phyloP scores from a whole-genome alignment of 352 stramenopile species.

The Phytophthora idaei region DNA sequence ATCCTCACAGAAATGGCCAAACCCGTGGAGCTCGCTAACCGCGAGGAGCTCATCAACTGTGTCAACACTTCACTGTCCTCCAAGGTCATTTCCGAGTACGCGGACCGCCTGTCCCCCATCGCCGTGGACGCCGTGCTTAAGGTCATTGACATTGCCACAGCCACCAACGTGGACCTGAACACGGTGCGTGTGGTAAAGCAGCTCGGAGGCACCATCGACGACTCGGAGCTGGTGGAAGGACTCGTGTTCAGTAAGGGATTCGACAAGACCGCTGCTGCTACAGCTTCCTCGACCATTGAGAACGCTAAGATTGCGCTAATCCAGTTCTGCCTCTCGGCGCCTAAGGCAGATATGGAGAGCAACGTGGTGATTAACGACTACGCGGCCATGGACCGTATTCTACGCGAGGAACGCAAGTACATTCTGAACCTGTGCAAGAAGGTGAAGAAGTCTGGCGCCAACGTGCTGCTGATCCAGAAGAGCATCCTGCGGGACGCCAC shows the following conservation, averaged over 20 bases:
- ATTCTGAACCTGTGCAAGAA: constrained; percentile 97
- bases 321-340: constrained; percentile 98
- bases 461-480: constrained; percentile 99
- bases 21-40: constrained; percentile 94
- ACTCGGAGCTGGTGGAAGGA: constrained; percentile 98
- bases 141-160: constrained; percentile 93
- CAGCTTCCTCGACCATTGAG: constrained; percentile 83
- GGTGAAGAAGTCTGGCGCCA: constrained; percentile 99
- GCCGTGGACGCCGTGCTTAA: constrained; percentile 98
- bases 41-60: constrained; percentile 96
- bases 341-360: constrained; percentile 99
- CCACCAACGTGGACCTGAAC: constrained; percentile 97
- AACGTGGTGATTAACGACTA: constrained; percentile 99
- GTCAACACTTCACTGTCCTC: constrained; percentile 98
- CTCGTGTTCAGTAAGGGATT: constrained; percentile 98
- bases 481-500: constrained; percentile 99
- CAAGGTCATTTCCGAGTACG: constrained; percentile 98
- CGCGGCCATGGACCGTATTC: constrained; percentile 98
- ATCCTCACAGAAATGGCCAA: constrained; percentile 91
- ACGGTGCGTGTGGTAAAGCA: constrained; percentile 99
- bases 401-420: constrained; percentile 99
- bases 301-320: constrained; percentile 99
- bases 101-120: constrained; percentile 97
- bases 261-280: constrained; percentile 70
- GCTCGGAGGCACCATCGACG: constrained; percentile 98